Evolutionary conservation across 2,329 filamentous ascomycete genomes (phyloP).

Genomic region (Alternaria infectoria): DNA sequence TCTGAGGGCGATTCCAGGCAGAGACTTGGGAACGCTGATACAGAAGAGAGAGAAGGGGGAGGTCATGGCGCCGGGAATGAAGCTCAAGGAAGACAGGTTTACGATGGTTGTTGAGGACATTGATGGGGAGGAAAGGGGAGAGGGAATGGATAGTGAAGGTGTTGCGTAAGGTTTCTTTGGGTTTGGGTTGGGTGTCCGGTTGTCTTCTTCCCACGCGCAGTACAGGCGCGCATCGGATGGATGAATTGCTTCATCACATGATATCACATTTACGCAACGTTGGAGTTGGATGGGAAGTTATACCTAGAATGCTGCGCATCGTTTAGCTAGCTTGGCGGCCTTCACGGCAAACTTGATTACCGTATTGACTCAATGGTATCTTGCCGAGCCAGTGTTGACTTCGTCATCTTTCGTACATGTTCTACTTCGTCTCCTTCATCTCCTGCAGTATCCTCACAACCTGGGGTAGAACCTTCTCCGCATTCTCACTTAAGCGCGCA

Average conservation of each 20-base stretch:
- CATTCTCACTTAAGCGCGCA: constrained; percentile 49
- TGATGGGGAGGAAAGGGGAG: constrained; percentile 1
- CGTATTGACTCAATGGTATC: neutral
- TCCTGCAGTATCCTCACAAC: constrained; percentile 35
- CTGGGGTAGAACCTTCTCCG: constrained; percentile 47
- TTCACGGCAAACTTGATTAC: neutral
- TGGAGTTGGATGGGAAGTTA: neutral
- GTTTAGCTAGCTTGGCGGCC: constrained; percentile 2
- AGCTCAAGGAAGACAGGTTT: neutral
- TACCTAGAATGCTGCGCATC: constrained; percentile 2
- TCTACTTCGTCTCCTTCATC: constrained; percentile 9
- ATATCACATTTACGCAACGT: neutral
- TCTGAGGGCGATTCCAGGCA: constrained; percentile 24
- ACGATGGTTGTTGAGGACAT: constrained; percentile 12
- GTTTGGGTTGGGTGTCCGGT: neutral
- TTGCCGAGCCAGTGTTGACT: neutral
- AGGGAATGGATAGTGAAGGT: neutral
- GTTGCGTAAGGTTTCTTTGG: neutral
- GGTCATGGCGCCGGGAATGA: neutral
- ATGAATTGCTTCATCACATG: neutral
- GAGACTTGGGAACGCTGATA: constrained; percentile 27
- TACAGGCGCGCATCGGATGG: neutral
- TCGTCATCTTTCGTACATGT: neutral
- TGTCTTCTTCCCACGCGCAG: neutral
- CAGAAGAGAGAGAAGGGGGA: constrained; percentile 13